These are phyloP conservation scores for Neurospora sp. DNA, from an alignment of 495 filamentous ascomycete species.

Conservation along the genomic window DNA sequence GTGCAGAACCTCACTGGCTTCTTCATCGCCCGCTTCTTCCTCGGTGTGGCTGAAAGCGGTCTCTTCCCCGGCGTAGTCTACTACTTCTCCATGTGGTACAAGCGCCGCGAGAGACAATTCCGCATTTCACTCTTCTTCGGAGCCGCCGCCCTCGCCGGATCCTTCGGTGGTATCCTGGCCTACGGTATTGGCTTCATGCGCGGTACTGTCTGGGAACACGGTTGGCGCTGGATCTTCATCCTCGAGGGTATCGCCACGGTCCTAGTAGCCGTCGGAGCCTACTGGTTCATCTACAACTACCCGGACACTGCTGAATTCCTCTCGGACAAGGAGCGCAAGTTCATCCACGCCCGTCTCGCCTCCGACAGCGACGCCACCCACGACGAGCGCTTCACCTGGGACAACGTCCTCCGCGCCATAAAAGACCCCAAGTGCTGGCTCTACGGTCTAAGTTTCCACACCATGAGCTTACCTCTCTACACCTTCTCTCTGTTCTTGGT, in stretches of 20 bases:
- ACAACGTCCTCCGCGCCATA: constrained; percentile 50
- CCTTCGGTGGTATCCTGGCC: constrained; percentile 70
- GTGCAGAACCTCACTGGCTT: constrained; percentile 57
- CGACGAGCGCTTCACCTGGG: constrained; percentile 57
- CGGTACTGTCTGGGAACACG: constrained; percentile 52
- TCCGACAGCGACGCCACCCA: constrained; percentile 51
- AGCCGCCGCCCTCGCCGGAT: constrained; percentile 63
- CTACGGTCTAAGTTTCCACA: constrained; percentile 64
- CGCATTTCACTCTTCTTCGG: constrained; percentile 69
- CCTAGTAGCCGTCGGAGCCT: constrained; percentile 48
- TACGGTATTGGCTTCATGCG: constrained; percentile 53
- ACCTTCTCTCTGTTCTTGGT: constrained; percentile 69
- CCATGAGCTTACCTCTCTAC: constrained; percentile 67
- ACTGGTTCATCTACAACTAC: constrained; percentile 66
- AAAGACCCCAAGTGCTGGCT: constrained; percentile 67
- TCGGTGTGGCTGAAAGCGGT: constrained; percentile 46
- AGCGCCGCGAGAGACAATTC: constrained; percentile 57
- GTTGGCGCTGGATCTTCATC: constrained; percentile 83
- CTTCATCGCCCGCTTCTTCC: constrained; percentile 53
- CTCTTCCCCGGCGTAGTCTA: constrained; percentile 70
- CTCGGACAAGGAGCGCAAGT: constrained; percentile 49
- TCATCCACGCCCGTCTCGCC: constrained; percentile 49
- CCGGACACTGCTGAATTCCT: constrained; percentile 61
- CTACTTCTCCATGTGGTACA: constrained; percentile 83
- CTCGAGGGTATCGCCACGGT: constrained; percentile 65